A percentile compares a stretch with the other conserved stretches of the same genome.
These are phyloP conservation scores for Clarkia xantiana DNA, from an alignment of 345 rosid genomes.

Conservation along the genomic window DNA sequence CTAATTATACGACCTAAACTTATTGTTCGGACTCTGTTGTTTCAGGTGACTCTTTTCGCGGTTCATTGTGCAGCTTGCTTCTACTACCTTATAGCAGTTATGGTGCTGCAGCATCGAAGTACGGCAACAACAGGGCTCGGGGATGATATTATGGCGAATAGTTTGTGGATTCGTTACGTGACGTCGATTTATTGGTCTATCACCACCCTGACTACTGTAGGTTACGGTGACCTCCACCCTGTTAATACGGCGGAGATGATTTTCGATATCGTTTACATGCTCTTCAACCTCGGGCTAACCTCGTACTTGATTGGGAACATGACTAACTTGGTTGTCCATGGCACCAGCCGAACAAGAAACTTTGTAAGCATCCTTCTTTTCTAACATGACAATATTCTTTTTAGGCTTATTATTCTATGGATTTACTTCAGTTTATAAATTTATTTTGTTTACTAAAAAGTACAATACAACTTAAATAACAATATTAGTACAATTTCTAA, in stretches of 20 bases:
- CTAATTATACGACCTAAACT: too few relatives aligned
- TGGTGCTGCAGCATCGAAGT: conserved; percentile 15
- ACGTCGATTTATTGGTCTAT: conserved; percentile 94
- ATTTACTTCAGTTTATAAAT: too few relatives aligned
- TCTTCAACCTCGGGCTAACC: conserved; percentile 79
- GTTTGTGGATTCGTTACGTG: conserved; percentile 61
- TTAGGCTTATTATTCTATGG: too few relatives aligned
- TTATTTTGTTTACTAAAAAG: too few relatives aligned
- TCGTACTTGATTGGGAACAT: conserved; percentile 93
- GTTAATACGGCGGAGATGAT: conserved; percentile 76
- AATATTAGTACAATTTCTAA: too few relatives aligned
- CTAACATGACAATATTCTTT: neutral
- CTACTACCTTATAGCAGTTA: conserved; percentile 75
- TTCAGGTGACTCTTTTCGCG: conserved; percentile 80
- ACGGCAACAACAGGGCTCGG: conserved; percentile 70
- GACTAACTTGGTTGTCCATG: conserved; percentile 96
- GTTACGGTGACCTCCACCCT: conserved; percentile 91
- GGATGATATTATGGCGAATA: conserved; percentile 30
- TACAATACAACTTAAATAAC: too few relatives aligned
- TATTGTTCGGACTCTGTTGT: too few relatives aligned
- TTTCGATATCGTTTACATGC: conserved; percentile 82
- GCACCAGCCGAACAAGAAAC: conserved; percentile 79
- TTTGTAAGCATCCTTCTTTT: conserved; percentile 40
- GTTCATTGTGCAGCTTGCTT: conserved; percentile 91
- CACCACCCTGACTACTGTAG: conserved; percentile 86